Base-by-base conservation (phyloP, 2,329 filamentous ascomycete species). In the Exophiala xenobiotica region DNA sequence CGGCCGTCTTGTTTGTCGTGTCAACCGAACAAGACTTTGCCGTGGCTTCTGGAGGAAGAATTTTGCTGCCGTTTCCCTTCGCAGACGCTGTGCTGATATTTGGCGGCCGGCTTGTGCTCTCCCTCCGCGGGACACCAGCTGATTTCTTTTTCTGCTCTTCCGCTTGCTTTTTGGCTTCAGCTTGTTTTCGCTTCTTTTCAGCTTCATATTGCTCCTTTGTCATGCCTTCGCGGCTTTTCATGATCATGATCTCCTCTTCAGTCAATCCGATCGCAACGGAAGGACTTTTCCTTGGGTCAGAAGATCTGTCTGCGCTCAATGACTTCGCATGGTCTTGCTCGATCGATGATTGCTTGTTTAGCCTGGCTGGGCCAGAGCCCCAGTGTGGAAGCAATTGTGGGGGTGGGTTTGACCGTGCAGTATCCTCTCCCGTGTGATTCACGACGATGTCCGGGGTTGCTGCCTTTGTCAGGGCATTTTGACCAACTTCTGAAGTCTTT, bases 151-250 rank as follows among this genome's bases (percentile, higher is more conserved):
- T 52, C 24, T 38, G 44, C 20, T 46, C 37, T 37, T 40, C 41
- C 3, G 43, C 46, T 11, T 47, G 45, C 27, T 55, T 51, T 14
- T 53, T 50, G 18, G 51, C 39, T 26, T 54, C 55, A n/a, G n/a
- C n/a, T n/a, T n/a, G n/a, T n/a, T n/a, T n/a, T n/a, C n/a, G n/a
- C 37, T 48, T 52, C 39, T 60, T 60, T 9, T 54, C 45, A 4
- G 47, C 50, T 49, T 48, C 50, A 19, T 51, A 53, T 40, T 60
- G 43, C 40, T 58, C 49, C 24, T 56, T 46, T 18, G 58, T 60
- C 53, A 56, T 46, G 18, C 35, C 46, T 43, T 49, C 43, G 16
- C 56, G 50, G 29, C 49, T 54, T 49, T 58, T 48, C 48, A 58
- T 37, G 23, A 46, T 50, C 40, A 38, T 54, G 26, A 55, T 50